Percentiles rank a stretch among this genome's conserved stretches.
These are phyloP conservation scores for Phaeoacremonium minimum DNA, from an alignment of 2,329 filamentous ascomycete genomes.

Conservation along the genomic window DNA sequence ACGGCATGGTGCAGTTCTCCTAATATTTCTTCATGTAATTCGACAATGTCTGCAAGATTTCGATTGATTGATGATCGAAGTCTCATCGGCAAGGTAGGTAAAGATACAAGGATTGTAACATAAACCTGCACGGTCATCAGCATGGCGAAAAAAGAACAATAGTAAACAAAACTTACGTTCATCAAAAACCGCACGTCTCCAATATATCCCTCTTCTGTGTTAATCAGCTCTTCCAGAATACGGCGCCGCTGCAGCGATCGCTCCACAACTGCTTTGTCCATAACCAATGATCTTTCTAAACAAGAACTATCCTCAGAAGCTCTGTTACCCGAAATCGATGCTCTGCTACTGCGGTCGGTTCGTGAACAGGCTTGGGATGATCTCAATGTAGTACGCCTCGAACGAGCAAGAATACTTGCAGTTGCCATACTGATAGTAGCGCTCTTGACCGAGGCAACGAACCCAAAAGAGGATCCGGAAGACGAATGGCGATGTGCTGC, in stretches of 20 bases:
- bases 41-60: slow-evolving; percentile 75
- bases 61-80: slow-evolving; percentile 70
- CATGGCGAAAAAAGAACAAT: not conserved
- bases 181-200: slow-evolving; percentile 81
- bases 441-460: slow-evolving; percentile 77
- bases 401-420: slow-evolving; percentile 62
- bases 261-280: slow-evolving; percentile 67
- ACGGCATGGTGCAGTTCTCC: slow-evolving; percentile 67
- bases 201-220: slow-evolving; percentile 85
- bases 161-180: slow-evolving; percentile 54
- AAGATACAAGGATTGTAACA: slow-evolving; percentile 68
- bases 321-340: slow-evolving; percentile 55
- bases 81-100: slow-evolving; percentile 59
- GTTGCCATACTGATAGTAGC: slow-evolving; percentile 74
- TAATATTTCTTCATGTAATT: slow-evolving; percentile 79
- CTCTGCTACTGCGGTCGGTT: slow-evolving; percentile 58
- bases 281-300: slow-evolving; percentile 43
- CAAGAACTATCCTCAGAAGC: slow-evolving; percentile 63
- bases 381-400: slow-evolving; percentile 44
- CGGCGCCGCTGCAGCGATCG: slow-evolving; percentile 72
- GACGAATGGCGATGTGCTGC: slow-evolving; percentile 50
- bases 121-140: slow-evolving; percentile 53
- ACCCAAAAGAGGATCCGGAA: slow-evolving; percentile 71
- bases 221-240: slow-evolving; percentile 80
- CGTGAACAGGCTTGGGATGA: slow-evolving; percentile 54